A percentile compares a stretch with the other conserved stretches of the same genome.
These are phyloP conservation scores for Lachancea cidri DNA, from an alignment of 805 yeast genomes.

Conservation along the genomic window DNA sequence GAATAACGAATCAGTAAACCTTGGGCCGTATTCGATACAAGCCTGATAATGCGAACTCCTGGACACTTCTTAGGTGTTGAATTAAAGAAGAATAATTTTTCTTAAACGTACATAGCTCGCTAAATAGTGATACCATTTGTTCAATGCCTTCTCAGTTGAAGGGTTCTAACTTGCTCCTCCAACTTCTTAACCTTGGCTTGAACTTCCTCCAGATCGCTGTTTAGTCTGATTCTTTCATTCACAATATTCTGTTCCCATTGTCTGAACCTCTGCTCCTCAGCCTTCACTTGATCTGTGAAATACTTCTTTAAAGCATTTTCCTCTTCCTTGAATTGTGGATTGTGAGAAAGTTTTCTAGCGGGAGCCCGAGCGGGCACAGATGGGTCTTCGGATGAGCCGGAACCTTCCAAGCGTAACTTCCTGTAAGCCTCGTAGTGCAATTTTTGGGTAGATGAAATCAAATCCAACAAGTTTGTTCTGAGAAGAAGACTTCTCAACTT, in stretches of 20 bases:
- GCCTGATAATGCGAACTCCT: too few species aligned
- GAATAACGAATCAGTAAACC: too few species aligned
- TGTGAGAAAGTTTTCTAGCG: constrained; percentile 52
- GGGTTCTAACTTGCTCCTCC: constrained; percentile 68
- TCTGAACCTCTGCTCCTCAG: constrained; percentile 94
- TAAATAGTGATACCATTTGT: constrained; percentile 1
- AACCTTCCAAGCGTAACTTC: constrained; percentile 56
- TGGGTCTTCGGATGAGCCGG: constrained; percentile 25
- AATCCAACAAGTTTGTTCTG: constrained; percentile 79
- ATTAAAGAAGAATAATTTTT: neutral
- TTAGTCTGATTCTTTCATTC: constrained; percentile 88
- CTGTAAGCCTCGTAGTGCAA: constrained; percentile 78
- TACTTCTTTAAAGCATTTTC: constrained; percentile 90
- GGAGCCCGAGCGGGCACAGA: constrained; percentile 37
- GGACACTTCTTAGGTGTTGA: neutral
- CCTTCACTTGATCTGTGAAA: constrained; percentile 94
- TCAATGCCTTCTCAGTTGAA: constrained; percentile 49
- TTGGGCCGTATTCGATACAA: too few species aligned
- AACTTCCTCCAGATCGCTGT: constrained; percentile 87
- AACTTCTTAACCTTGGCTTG: constrained; percentile 68
- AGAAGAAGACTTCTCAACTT: constrained; percentile 72
- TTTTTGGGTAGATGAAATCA: constrained; percentile 74
- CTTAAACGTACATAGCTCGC: neutral
- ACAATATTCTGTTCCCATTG: constrained; percentile 98
- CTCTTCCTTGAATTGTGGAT: constrained; percentile 94